These are phyloP conservation scores for Mycena polygramma DNA, from an alignment of 768 basidiomycete species.

Conservation along the genomic window DNA sequence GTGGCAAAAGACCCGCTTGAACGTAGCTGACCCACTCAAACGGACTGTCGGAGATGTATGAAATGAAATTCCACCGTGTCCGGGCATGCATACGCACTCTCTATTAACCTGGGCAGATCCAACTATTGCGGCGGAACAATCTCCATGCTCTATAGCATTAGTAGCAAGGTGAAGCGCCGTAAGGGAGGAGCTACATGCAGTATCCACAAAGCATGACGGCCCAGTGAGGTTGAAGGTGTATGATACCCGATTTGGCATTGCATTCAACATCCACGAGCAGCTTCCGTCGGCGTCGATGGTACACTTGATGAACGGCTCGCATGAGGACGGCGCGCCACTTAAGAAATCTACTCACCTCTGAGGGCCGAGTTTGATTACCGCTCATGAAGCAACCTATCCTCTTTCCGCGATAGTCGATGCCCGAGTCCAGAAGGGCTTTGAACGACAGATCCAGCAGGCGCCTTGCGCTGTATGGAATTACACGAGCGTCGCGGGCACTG, in stretches of 20 bases:
- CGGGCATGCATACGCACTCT: constrained; percentile 5
- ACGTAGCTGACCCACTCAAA: constrained; percentile 14
- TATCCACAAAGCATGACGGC: constrained; percentile 56
- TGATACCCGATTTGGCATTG: constrained; percentile 47
- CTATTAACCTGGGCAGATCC: constrained; percentile 46
- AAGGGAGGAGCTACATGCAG: constrained; percentile 54
- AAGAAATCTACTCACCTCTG: neutral
- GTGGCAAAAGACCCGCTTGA: neutral
- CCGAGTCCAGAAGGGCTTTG: constrained; percentile 22
- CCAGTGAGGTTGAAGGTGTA: constrained; percentile 43
- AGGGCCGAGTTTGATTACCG: constrained; percentile 1
- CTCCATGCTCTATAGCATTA: constrained; percentile 49
- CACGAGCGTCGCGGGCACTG: constrained; percentile 13
- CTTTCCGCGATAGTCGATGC: constrained; percentile 9
- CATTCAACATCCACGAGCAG: constrained; percentile 33
- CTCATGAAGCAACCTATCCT: constrained; percentile 21
- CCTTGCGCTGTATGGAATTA: constrained; percentile 12
- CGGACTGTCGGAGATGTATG: neutral
- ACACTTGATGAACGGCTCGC: neutral
- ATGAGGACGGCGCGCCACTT: no score
- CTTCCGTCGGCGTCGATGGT: constrained; percentile 17
- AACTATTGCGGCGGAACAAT: constrained; percentile 54
- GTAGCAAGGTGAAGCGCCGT: constrained; percentile 55
- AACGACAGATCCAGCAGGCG: constrained; percentile 21
- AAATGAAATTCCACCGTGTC: no score